Percentiles rank a stretch among this genome's conserved stretches.
Conservation (phyloP, 164 flowering plant genomes). For the Sedum album region DNA sequence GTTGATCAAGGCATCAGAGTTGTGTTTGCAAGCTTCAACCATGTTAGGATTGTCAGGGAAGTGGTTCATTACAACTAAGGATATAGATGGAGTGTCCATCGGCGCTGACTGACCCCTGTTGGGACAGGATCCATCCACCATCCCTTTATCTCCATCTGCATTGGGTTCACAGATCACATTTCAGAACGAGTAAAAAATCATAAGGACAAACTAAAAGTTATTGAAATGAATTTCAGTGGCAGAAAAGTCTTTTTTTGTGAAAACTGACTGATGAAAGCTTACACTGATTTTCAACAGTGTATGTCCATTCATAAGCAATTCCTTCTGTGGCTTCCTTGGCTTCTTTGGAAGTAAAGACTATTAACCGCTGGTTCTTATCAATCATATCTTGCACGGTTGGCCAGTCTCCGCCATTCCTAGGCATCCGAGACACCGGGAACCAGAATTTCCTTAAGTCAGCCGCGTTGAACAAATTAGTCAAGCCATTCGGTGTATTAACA, state of each 20-base stretch:
- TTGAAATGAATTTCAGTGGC: too few species aligned
- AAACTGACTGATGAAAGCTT: too few species aligned
- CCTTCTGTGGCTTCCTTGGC: too few species aligned
- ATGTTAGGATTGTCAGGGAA: constrained; percentile 25
- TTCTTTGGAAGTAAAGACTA: too few species aligned
- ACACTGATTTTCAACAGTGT: too few species aligned
- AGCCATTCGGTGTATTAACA: constrained; percentile 22
- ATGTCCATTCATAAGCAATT: too few species aligned
- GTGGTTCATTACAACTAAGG: constrained; percentile 30
- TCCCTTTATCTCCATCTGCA: constrained; percentile 36
- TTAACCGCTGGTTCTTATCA: too few species aligned
- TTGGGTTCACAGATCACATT: neutral
- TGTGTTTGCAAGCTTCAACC: constrained; percentile 22
- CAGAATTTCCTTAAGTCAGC: constrained; percentile 27
- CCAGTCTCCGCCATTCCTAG: constrained; percentile 30
- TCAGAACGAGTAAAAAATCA: too few species aligned
- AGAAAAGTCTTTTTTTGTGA: too few species aligned
- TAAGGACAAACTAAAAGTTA: too few species aligned
- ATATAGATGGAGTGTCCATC: constrained; percentile 20
- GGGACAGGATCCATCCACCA: constrained; percentile 35
- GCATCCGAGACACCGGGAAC: constrained; percentile 31
- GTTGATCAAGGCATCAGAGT: constrained; percentile 25
- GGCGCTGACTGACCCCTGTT: constrained; percentile 35
- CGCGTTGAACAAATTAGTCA: constrained; percentile 26
- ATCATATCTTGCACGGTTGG: constrained; percentile 40